Evolutionary conservation across 2,329 filamentous ascomycete species (phyloP), one percentile per base, ranked within the genome.

Genomic region (Talaromyces marneffei): DNA sequence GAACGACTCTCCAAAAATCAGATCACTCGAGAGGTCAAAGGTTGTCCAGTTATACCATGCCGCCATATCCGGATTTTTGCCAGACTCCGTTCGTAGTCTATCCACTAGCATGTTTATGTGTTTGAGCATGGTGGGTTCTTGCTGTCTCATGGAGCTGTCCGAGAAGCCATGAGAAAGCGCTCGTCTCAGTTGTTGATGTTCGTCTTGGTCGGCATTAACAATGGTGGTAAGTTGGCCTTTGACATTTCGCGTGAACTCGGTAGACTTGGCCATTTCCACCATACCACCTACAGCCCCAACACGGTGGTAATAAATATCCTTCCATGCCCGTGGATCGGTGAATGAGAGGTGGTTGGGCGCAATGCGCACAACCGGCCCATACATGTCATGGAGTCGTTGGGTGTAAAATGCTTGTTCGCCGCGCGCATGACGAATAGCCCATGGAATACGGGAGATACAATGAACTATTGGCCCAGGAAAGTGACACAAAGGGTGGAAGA

Each of bases 21-120:
- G 44, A 50, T 74, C 71, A 2, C 70, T 70, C 14, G 71, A 71
- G 14, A 74, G 64, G 65, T 74, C 72, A 42, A 74, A 74, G 0
- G 70, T 71, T 3, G 67, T 67, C 46, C 65, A 73, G 53, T 74
- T 73, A 54, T 69, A 72, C 71, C 70, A 73, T 2, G 66, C 57
- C 3, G 65, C 66, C 37, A 75, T 65, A 60, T 73, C 64, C 1
- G 2, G 71, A 27, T 12, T 56, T 8, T 2, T 25, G 7, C 10
- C 27, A 23, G 27, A 9, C 10, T n/a, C 23, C 10, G 10, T 10
- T 23, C 27, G 18, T 8, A 42, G 27, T 12, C 14, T 5, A 3
- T 18, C 4, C 8, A 57, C 6, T 2, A 57, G n/a, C 3, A 57
- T 3, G 27, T 57, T 8, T 29, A 44, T 20, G 16, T 57, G 29